phyloP scores from a whole-genome alignment of 2,329 filamentous ascomycete species.

The Colletotrichum sp. region DNA sequence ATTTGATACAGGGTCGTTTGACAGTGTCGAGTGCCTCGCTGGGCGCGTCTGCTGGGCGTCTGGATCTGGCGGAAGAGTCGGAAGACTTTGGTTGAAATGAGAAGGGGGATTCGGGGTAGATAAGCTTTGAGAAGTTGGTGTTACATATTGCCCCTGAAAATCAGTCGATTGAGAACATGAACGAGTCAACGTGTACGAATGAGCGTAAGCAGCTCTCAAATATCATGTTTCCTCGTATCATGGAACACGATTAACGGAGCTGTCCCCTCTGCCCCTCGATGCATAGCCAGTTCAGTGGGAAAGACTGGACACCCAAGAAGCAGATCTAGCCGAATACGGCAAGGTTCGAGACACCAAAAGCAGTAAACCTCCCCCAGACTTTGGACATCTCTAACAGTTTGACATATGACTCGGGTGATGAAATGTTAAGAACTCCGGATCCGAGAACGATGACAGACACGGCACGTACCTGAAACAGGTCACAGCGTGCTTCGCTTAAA shows the following conservation, averaged over 20 bases:
- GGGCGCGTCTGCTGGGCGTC: constrained; percentile 35
- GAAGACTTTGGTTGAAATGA: constrained; percentile 13
- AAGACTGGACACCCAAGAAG: not conserved
- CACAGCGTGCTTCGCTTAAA: constrained; percentile 5
- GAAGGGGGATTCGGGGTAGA: not conserved
- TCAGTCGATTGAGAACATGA: not conserved
- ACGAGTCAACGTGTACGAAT: not conserved
- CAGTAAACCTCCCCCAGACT: not conserved
- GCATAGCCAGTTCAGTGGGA: not conserved
- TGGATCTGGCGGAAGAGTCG: constrained; percentile 31
- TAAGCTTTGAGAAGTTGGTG: not conserved
- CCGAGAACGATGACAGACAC: not conserved
- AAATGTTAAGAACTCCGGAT: not conserved
- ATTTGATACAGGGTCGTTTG: constrained; percentile 34
- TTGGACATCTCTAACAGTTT: not conserved
- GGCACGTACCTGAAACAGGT: constrained; percentile 21
- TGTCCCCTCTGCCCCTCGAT: not conserved
- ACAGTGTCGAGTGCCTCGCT: constrained; percentile 33
- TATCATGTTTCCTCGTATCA: not conserved
- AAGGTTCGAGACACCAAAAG: not conserved
- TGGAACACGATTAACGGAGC: not conserved
- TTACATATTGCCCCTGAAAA: not conserved
- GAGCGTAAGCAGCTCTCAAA: not conserved
- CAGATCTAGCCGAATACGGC: not conserved
- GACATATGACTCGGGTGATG: not conserved